Evolutionary conservation across 345 rosid genomes (phyloP).

Genomic region (Pugionium dolabratum): DNA sequence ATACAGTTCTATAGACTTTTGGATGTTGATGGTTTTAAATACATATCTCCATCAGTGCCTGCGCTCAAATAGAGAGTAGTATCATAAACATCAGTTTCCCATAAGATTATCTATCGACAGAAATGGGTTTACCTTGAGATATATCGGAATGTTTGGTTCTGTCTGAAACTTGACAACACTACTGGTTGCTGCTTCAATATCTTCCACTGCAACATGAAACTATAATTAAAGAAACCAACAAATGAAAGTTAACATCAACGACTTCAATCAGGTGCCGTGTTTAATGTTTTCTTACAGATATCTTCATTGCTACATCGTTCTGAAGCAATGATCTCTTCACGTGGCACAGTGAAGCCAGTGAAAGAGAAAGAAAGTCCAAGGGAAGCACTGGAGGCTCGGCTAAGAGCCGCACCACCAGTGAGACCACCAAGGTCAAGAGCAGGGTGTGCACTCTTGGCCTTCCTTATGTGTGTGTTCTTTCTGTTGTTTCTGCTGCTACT

Average conservation of each 20-base stretch:
- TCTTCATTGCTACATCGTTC: constrained; percentile 72
- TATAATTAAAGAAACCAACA: neutral
- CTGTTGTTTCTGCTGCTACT: constrained; percentile 34
- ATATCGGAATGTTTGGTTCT: constrained; percentile 84
- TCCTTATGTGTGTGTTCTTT: constrained; percentile 73
- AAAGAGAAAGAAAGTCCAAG: constrained; percentile 86
- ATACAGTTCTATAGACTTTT: constrained; percentile 48
- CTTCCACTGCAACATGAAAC: constrained; percentile 67
- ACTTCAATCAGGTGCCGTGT: constrained; percentile 2
- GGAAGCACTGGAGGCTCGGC: constrained; percentile 95
- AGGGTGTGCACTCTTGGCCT: constrained; percentile 79
- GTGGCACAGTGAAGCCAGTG: constrained; percentile 83
- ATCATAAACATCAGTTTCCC: constrained; percentile 40
- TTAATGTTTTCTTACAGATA: constrained; percentile 55
- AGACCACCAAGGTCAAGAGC: constrained; percentile 63
- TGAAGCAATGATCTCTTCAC: constrained; percentile 63
- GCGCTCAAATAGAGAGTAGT: constrained; percentile 50
- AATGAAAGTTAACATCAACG: neutral
- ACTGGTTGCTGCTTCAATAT: constrained; percentile 60
- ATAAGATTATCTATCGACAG: neutral
- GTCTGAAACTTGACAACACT: constrained; percentile 58
- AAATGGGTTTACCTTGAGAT: constrained; percentile 70
- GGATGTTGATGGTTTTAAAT: constrained; percentile 45
- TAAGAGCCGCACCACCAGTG: constrained; percentile 78
- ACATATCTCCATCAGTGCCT: constrained; percentile 58